Evolutionary conservation across 164 flowering plant genomes (phyloP).

Genomic region (Piper betle): DNA sequence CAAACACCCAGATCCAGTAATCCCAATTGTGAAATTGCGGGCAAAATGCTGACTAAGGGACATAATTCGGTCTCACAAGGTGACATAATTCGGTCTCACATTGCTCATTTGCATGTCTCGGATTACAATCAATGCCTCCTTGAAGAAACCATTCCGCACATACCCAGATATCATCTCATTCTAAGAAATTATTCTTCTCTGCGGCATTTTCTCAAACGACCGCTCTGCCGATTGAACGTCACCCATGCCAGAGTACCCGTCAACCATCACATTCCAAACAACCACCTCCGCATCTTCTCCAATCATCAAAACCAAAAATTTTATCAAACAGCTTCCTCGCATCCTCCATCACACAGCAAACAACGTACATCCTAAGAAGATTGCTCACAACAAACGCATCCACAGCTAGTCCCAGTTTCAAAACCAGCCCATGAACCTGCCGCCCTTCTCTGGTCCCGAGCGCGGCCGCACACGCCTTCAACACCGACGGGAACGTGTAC

Average conservation of each 20-base stretch:
- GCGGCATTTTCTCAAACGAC: slow-evolving; percentile 45
- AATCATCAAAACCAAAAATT: slow-evolving; percentile 8
- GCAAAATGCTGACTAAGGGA: slow-evolving; percentile 27
- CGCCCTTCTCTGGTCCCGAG: not conserved
- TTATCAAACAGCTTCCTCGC: slow-evolving; percentile 2
- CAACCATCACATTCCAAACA: slow-evolving; percentile 58
- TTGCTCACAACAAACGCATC: slow-evolving; percentile 6
- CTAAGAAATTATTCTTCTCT: slow-evolving; percentile 57
- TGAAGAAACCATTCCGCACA: slow-evolving; percentile 32
- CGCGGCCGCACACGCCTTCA: slow-evolving; percentile 6
- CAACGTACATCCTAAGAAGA: slow-evolving; percentile 4
- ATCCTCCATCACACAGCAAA: slow-evolving; percentile 30
- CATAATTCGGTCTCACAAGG: slow-evolving; percentile 12
- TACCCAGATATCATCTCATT: slow-evolving; percentile 54
- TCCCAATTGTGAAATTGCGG: slow-evolving; percentile 41
- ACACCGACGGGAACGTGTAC: slow-evolving; percentile 7
- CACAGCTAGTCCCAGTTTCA: slow-evolving; percentile 1
- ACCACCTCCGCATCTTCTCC: slow-evolving; percentile 29
- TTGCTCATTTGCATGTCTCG: slow-evolving; percentile 37
- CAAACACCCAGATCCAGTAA: slow-evolving; percentile 45
- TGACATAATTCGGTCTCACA: slow-evolving; percentile 38
- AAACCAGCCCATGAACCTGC: slow-evolving; percentile 6
- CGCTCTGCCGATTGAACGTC: slow-evolving; percentile 22
- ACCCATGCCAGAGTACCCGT: slow-evolving; percentile 40
- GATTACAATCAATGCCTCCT: slow-evolving; percentile 45